These are phyloP conservation scores for Teunomyces tritomae DNA, from an alignment of 805 yeast genomes.

Conservation along the genomic window DNA sequence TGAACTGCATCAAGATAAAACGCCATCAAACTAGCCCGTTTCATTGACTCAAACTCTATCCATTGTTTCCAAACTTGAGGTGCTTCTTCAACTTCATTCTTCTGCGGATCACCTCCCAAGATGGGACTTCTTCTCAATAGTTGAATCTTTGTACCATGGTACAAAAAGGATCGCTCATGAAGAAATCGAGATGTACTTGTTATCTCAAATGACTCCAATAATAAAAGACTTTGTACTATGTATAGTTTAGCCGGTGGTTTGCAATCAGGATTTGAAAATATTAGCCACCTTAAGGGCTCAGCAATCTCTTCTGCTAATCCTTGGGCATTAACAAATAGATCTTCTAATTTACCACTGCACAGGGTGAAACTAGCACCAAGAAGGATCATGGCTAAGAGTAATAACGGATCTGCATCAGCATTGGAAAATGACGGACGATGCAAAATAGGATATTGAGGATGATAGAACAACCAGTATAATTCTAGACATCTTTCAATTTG, in stretches of 20 bases:
- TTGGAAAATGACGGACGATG: constrained; percentile 12
- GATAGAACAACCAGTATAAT: constrained; percentile 10
- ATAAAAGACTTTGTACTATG: constrained; percentile 10
- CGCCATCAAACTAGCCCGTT: constrained; percentile 32
- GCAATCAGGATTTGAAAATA: constrained; percentile 10
- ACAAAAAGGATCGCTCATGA: constrained; percentile 11
- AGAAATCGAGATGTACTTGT: constrained; percentile 7
- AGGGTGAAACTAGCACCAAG: constrained; percentile 8
- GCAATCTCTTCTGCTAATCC: constrained; percentile 10
- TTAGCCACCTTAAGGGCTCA: constrained; percentile 12
- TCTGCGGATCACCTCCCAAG: constrained; percentile 41
- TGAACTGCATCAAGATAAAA: constrained; percentile 35
- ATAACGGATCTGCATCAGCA: constrained; percentile 7
- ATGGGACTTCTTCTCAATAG: constrained; percentile 24
- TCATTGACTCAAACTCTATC: constrained; percentile 38
- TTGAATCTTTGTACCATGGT: constrained; percentile 21
- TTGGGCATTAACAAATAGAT: constrained; percentile 6
- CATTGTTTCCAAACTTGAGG: constrained; percentile 24
- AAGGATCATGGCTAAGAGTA: constrained; percentile 12
- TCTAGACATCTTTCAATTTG: constrained; percentile 10
- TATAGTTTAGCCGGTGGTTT: constrained; percentile 12
- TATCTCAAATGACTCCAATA: constrained; percentile 11
- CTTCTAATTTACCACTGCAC: constrained; percentile 5
- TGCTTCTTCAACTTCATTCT: constrained; percentile 21
- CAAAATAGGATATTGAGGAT: constrained; percentile 12